Evolutionary conservation across 2,329 filamentous ascomycete genomes (phyloP).

Genomic region (Fusarium abutilonis): DNA sequence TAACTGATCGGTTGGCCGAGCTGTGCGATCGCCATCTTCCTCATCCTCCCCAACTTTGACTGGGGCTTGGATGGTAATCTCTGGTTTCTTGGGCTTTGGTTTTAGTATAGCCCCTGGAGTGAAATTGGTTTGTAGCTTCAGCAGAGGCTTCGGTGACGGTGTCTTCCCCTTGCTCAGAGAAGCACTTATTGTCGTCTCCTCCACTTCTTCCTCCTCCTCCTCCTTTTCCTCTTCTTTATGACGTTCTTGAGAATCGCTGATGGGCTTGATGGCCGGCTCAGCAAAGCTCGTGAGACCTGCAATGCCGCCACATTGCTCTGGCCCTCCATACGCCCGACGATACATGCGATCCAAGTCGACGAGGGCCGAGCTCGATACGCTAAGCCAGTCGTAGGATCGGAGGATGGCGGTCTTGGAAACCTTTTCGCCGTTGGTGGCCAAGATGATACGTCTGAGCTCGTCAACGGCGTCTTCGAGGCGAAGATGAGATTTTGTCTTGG

Average conservation of each 20-base stretch:
- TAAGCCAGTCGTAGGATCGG: constrained; percentile 67
- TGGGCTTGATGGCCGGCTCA: constrained; percentile 39
- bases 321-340: constrained; percentile 64
- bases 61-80: constrained; percentile 1
- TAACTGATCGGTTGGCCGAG: constrained; percentile 49
- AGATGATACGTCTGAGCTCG: constrained; percentile 67
- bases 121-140: constrained; percentile 60
- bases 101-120: constrained; percentile 22
- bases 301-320: constrained; percentile 58
- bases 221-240: constrained; percentile 35
- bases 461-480: constrained; percentile 70
- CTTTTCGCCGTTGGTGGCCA: constrained; percentile 62
- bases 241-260: constrained; percentile 35
- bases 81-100: constrained; percentile 27
- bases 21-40: constrained; percentile 53
- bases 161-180: constrained; percentile 43
- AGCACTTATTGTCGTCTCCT: constrained; percentile 38
- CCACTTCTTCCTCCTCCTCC: constrained; percentile 36
- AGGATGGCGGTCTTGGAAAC: constrained; percentile 62
- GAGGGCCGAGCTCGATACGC: constrained; percentile 60
- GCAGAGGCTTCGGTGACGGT: constrained; percentile 44
- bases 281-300: constrained; percentile 47
- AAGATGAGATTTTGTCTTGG: constrained; percentile 55
- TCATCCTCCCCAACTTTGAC: constrained; percentile 41
- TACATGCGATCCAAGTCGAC: constrained; percentile 67